phyloP scores from a whole-genome alignment of 345 rosid genomes.

The Brassica cretica region DNA sequence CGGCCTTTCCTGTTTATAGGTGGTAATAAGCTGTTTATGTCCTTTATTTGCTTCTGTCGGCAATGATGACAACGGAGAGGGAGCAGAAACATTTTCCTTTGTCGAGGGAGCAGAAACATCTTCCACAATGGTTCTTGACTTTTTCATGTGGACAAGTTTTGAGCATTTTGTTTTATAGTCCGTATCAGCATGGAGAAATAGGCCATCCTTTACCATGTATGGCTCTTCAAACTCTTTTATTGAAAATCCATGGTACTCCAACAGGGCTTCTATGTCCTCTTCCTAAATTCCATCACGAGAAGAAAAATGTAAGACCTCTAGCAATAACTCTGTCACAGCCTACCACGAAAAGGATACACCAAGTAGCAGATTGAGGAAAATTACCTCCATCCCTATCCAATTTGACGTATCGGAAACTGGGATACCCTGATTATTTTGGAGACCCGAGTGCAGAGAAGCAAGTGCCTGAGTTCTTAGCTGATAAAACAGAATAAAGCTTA shows the following conservation, averaged over 20 bases:
- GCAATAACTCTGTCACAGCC: constrained; percentile 13
- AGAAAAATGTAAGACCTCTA: constrained; percentile 36
- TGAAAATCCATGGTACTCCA: constrained; percentile 76
- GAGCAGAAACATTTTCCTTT: constrained; percentile 54
- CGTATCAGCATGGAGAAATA: constrained; percentile 66
- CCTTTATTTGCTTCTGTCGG: constrained; percentile 41
- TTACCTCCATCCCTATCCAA: constrained; percentile 97
- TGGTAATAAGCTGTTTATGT: constrained; percentile 33
- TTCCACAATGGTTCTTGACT: constrained; percentile 59
- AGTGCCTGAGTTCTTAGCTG: constrained; percentile 94
- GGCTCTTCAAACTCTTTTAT: constrained; percentile 85
- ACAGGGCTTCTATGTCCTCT: constrained; percentile 66
- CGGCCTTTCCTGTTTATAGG: constrained; percentile 37
- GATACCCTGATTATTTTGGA: constrained; percentile 86
- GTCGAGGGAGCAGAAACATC: constrained; percentile 60
- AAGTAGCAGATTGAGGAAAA: constrained; percentile 26
- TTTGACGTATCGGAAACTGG: constrained; percentile 70
- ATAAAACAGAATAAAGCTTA: constrained; percentile 35
- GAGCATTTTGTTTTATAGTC: constrained; percentile 87
- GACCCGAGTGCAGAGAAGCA: constrained; percentile 81
- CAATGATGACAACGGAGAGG: constrained; percentile 35
- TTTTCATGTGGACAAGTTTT: constrained; percentile 76
- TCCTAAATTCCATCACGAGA: constrained; percentile 53
- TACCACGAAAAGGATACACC: constrained; percentile 8
- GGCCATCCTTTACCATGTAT: constrained; percentile 90